phyloP scores from a whole-genome alignment of 768 basidiomycete species.

The Leccinum truebloodii region DNA sequence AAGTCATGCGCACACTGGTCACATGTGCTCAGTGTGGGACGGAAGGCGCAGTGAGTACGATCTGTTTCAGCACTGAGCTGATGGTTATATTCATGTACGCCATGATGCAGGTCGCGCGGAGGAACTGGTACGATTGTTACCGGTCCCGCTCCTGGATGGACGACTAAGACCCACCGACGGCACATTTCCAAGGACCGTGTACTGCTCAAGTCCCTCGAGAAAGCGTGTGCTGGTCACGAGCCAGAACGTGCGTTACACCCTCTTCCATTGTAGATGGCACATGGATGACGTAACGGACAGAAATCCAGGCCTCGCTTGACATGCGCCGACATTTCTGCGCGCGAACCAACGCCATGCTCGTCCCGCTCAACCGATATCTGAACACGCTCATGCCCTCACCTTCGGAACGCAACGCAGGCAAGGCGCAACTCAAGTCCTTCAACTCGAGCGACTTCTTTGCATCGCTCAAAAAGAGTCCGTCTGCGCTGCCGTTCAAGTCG shows the following conservation, averaged over 20 bases:
- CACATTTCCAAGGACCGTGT: constrained; percentile 82
- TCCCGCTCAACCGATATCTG: constrained; percentile 90
- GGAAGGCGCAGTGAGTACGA: constrained; percentile 42
- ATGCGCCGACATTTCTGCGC: constrained; percentile 83
- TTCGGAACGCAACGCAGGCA: no score
- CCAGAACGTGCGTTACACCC: constrained; percentile 47
- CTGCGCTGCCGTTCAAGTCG: constrained; percentile 74
- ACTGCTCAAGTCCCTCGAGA: constrained; percentile 73
- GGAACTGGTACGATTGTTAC: constrained; percentile 20
- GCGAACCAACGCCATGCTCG: constrained; percentile 82
- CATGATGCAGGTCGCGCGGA: constrained; percentile 7
- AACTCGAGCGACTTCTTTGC: no score
- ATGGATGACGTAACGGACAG: constrained; percentile 36
- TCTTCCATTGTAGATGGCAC: background rate
- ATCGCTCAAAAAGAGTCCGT: constrained; percentile 43
- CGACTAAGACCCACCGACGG: constrained; percentile 74
- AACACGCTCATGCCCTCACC: constrained; percentile 51
- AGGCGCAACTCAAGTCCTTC: no score
- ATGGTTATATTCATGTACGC: background rate
- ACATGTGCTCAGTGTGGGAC: constrained; percentile 73
- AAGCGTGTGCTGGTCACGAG: constrained; percentile 50
- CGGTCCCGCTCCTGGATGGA: constrained; percentile 74
- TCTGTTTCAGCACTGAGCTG: background rate
- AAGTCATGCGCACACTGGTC: constrained; percentile 84
- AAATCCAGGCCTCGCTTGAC: constrained; percentile 58